Evolutionary conservation across 2,329 filamentous ascomycete genomes (phyloP), one percentile per base, ranked within the genome.

Genomic region (Penicillium sp.): DNA sequence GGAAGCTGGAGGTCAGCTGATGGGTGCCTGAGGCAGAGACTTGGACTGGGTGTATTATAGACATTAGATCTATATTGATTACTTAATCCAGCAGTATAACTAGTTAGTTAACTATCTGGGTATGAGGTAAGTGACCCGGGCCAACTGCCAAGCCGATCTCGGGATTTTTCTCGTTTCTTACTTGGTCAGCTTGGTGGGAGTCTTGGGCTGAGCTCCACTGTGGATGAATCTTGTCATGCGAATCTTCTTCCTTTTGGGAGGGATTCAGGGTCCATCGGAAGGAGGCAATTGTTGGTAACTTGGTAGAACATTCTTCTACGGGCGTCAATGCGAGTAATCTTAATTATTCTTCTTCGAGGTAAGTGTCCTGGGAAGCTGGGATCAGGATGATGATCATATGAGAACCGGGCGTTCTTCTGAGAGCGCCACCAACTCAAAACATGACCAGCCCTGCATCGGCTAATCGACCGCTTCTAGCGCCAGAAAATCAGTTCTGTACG

Each of bases 381-480:
- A 4, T 13, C 12, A 15, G 5, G 13, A 37, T 3, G 19, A 44
- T 6, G 40, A 49, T 47, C 44, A 47, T 17, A 28, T 47, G 24
- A n/a, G 22, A 28, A 30, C 45, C 12, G n/a, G 28, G 28, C 28
- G 47, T 33, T 51, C 30, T 22, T 35, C 26, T 35, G 10, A 24
- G 47, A 15, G 47, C 47, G 47, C 47, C 47, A 51, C 47, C 15
- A 51, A 33, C 47, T 50, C 47, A 35, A 19, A 33, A 7, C 15
- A 44, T 22, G 28, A 12, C 10, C 28, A 51, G 53, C 42, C 28
- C 38, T 33, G 53, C 53, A 56, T 56, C 53, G 53, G 53, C 40
- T 45, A 56, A 47, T 13, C 30, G 38, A 19, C 37, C 54, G 54
- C 54, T 42, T 56, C 42, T 56, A 56, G 54, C 54, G 54, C 54